Conservation (phyloP, 1,139 yeast genomes). For the Blastobotrys petasosporus region DNA sequence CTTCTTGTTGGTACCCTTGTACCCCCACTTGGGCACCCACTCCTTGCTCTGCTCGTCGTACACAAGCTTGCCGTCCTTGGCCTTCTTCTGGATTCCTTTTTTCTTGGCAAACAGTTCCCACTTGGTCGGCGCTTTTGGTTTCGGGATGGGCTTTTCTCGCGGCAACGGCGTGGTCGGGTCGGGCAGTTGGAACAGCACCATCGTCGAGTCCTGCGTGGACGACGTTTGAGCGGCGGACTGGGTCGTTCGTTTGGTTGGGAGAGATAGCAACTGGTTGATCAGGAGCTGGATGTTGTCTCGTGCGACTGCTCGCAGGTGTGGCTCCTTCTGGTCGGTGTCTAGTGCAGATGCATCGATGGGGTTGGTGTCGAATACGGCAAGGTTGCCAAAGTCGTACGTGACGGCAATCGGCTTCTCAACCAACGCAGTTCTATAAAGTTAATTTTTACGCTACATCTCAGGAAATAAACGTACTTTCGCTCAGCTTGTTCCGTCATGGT, state of each 20-base stretch:
- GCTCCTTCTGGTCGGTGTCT: slow-evolving; percentile 57
- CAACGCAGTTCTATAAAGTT: slow-evolving; percentile 54
- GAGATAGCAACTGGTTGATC: slow-evolving; percentile 80
- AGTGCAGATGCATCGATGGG: slow-evolving; percentile 78
- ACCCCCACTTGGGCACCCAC: slow-evolving; percentile 99
- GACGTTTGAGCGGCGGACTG: slow-evolving; percentile 52
- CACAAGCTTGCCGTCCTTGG: slow-evolving; percentile 83
- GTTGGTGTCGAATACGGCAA: slow-evolving; percentile 71
- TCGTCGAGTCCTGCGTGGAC: slow-evolving; percentile 55
- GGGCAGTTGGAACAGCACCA: slow-evolving; percentile 81
- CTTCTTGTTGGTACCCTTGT: slow-evolving; percentile 84
- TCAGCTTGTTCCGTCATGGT: not conserved
- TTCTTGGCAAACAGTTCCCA: slow-evolving; percentile 96
- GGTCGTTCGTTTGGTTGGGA: slow-evolving; percentile 82
- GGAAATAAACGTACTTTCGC: not conserved
- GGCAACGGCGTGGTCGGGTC: slow-evolving; percentile 80
- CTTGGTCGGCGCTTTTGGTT: slow-evolving; percentile 83
- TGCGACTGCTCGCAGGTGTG: slow-evolving; percentile 58
- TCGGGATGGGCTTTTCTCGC: slow-evolving; percentile 92
- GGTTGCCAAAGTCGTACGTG: slow-evolving; percentile 76
- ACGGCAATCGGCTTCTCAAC: slow-evolving; percentile 88
- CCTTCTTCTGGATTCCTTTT: slow-evolving; percentile 90
- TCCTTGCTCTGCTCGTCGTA: slow-evolving; percentile 85
- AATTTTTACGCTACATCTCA: no score
- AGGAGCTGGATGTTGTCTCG: slow-evolving; percentile 91